phyloP scores from a whole-genome alignment of 306 rosid genomes.

The Prunus davidiana region DNA sequence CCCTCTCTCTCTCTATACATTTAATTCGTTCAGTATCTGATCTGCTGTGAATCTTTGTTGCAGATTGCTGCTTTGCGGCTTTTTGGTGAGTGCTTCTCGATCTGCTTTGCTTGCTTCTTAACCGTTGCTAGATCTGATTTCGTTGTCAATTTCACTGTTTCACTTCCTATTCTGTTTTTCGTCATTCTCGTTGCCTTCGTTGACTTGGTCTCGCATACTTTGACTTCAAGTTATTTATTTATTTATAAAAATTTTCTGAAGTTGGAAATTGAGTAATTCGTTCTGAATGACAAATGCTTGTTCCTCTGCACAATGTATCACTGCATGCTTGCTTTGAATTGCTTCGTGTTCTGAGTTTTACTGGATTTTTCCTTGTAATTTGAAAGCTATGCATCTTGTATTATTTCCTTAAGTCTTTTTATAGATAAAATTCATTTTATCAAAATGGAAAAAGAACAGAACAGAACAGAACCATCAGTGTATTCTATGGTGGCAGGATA shows the following conservation, averaged over 20 bases:
- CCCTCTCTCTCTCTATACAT: not conserved
- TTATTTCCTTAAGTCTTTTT: not conserved
- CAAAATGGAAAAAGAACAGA: not conserved
- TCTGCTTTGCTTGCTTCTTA: conserved; percentile 2
- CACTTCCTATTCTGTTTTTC: not conserved
- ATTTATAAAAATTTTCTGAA: too few relatives aligned
- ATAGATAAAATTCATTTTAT: not conserved
- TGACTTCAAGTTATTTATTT: not conserved
- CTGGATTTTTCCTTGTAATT: not conserved
- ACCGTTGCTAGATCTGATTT: conserved; percentile 5
- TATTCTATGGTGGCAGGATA: not conserved
- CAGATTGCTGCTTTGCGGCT: conserved; percentile 77
- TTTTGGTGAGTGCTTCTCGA: conserved; percentile 55
- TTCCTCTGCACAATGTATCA: too few relatives aligned
- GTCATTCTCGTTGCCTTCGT: not conserved
- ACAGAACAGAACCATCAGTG: not conserved
- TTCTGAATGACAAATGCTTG: not conserved
- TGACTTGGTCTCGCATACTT: not conserved
- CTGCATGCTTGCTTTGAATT: not conserved
- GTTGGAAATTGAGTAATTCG: not conserved
- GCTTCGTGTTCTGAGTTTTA: not conserved
- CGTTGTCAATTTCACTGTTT: not conserved
- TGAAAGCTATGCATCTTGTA: not conserved
- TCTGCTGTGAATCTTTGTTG: conserved; percentile 10
- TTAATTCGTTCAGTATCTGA: conserved; percentile 7